Conservation (phyloP, 148 eudicot genomes). For the Rhododendron williamsianum region DNA sequence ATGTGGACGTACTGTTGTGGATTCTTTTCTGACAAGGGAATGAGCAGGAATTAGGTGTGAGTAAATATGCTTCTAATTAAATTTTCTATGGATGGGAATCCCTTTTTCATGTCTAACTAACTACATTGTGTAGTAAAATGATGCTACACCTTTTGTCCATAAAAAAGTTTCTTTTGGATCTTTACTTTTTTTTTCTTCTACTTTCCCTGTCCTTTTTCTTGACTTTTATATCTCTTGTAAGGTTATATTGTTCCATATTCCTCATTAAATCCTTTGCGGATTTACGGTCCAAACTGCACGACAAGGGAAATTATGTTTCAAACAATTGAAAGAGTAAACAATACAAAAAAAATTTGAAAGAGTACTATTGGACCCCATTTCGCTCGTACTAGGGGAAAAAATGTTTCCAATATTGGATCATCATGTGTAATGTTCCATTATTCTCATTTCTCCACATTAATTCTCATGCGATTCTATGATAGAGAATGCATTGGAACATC, state of each 20-base stretch:
- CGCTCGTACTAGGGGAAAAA: neutral
- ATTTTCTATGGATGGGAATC: neutral
- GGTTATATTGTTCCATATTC: neutral
- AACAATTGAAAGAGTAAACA: neutral
- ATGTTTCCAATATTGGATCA: neutral
- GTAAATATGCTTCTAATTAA: neutral
- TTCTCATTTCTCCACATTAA: neutral
- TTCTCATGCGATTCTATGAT: neutral
- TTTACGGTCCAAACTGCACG: neutral
- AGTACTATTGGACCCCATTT: neutral
- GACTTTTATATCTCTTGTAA: neutral
- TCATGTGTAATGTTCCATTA: neutral
- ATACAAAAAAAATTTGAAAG: no score
- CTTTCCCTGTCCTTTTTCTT: neutral
- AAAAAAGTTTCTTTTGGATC: neutral
- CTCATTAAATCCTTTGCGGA: neutral
- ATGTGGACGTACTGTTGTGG: neutral
- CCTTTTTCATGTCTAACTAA: neutral
- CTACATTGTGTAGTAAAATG: neutral
- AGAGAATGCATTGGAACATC: neutral
- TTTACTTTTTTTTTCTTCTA: neutral
- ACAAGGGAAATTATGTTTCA: neutral
- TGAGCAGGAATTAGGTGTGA: neutral
- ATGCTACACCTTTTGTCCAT: neutral
- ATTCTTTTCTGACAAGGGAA: slow-evolving; percentile 4